Evolutionary conservation across 495 filamentous ascomycete species (phyloP).

Genomic region (Oidiodendron maius): DNA sequence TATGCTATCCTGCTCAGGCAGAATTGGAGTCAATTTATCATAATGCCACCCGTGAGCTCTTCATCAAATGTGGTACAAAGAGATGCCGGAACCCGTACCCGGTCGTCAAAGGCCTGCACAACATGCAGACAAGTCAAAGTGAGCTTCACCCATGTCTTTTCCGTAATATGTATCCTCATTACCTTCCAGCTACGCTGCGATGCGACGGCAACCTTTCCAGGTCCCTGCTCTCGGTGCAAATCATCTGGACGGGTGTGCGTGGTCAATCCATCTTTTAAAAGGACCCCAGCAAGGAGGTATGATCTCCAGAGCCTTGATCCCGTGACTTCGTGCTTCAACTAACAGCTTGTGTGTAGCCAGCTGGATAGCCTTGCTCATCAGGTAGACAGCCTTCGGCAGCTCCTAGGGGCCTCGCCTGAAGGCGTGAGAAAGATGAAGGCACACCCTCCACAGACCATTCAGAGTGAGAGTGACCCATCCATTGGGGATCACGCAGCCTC

Average conservation of each 20-base stretch:
- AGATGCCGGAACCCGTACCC: neutral
- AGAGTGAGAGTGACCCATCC: too few relatives aligned
- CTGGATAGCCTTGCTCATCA: neutral
- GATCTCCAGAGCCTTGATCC: too few relatives aligned
- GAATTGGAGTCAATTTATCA: too few relatives aligned
- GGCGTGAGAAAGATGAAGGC: too few relatives aligned
- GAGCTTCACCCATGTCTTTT: neutral
- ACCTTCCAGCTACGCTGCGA: conserved; percentile 2
- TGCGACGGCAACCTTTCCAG: neutral
- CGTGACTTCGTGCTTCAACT: neutral
- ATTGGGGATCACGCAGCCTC: too few relatives aligned
- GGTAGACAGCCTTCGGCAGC: neutral
- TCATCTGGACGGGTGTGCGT: neutral
- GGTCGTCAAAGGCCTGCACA: conserved; percentile 1
- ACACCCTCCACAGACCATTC: too few relatives aligned
- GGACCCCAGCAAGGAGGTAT: conserved; percentile 1
- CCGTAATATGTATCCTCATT: neutral
- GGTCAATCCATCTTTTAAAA: neutral
- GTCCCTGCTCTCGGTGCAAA: conserved; percentile 2
- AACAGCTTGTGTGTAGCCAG: neutral
- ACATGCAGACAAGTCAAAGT: conserved; percentile 6
- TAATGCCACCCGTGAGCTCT: too few relatives aligned
- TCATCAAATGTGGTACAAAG: too few relatives aligned
- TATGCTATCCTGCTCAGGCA: too few relatives aligned
- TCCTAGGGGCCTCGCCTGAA: too few relatives aligned